Base-by-base conservation (phyloP, 495 filamentous ascomycete genomes). In the Astrothelium subdiscretum region DNA sequence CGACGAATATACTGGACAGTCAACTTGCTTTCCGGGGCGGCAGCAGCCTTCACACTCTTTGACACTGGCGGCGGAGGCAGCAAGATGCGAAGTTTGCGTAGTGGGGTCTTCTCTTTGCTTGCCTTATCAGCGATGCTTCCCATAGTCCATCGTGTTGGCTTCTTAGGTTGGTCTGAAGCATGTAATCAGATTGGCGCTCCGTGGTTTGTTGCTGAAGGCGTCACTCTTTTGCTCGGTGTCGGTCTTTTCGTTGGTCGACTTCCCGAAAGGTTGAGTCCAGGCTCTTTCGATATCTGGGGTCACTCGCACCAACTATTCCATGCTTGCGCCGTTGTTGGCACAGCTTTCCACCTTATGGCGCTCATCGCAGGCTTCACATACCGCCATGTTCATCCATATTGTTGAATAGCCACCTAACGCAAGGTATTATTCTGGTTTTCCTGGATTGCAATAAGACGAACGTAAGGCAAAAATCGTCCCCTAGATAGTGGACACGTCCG, bases 171-270 rank as follows among this genome's bases (percentile, higher is more conserved):
- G 60, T 18, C 10, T n/a, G 18, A 32, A 26, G 60, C 60, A 32
- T 62, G 43, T 32, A 18, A n/a, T 20, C 60, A 62, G 22, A 62
- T 58, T 32, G 60, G 60, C 38, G 51, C 60, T 22, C 60, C 58
- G 10, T 62, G 60, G 60, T 62, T 57, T 58, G n/a, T 62, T 29
- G n/a, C 44, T 29, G 60, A 62, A 58, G 60, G 44, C 3, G 54
- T 62, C 42, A 31, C 27, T 26, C 44, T 62, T 32, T 40, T 58
- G 26, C 60, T 62, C 43, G 60, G 60, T 58, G 44, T 62, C 32
- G 35, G 20, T 58, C 32, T 62, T n/a, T 62, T 62, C 43, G 60
- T 62, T 13, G 44, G 44, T n/a, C 54, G 60, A 58, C 6, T 62
- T n/a, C 60, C 60, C 24, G 60, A 62, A 58, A 58, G 60, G 32